A percentile compares a stretch with the other conserved stretches of the same genome.
These are phyloP conservation scores for Liquidambar formosana DNA, from an alignment of 164 flowering plant species.

Conservation along the genomic window DNA sequence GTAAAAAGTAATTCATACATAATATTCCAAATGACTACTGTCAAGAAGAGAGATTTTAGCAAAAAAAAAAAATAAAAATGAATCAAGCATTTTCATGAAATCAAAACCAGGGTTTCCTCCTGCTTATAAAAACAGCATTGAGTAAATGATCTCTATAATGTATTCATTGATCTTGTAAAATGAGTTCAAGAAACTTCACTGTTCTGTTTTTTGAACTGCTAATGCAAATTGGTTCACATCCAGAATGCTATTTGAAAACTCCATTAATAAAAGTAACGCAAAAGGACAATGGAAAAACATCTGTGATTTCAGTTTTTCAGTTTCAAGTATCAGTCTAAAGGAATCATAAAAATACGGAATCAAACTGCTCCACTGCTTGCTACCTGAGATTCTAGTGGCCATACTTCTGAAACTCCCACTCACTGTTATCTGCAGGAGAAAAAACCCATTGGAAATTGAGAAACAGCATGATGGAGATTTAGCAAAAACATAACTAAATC, in stretches of 20 bases:
- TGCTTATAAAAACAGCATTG: too few relatives aligned
- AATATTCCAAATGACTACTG: too few relatives aligned
- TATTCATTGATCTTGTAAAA: too few relatives aligned
- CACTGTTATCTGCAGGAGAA: conserved; percentile 42
- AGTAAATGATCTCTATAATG: too few relatives aligned
- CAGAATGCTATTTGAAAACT: not conserved
- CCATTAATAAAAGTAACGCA: not conserved
- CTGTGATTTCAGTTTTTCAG: not conserved
- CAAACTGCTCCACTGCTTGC: not conserved
- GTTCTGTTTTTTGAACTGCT: not conserved
- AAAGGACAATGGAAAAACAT: not conserved
- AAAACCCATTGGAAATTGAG: not conserved
- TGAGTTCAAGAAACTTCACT: not conserved
- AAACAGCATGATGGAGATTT: not conserved
- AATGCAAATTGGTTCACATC: not conserved
- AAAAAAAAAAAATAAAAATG: too few relatives aligned
- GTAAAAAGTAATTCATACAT: too few relatives aligned
- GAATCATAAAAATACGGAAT: not conserved
- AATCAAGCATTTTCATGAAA: not conserved
- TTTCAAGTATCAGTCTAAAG: not conserved
- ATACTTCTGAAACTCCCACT: conserved; percentile 49
- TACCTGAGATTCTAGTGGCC: conserved; percentile 28
- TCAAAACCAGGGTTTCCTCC: not conserved
- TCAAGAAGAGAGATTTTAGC: too few relatives aligned
- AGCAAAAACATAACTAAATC: not conserved